These are phyloP conservation scores for Hirsutella thompsonii DNA, from an alignment of 2,329 filamentous ascomycete species.

Conservation along the genomic window DNA sequence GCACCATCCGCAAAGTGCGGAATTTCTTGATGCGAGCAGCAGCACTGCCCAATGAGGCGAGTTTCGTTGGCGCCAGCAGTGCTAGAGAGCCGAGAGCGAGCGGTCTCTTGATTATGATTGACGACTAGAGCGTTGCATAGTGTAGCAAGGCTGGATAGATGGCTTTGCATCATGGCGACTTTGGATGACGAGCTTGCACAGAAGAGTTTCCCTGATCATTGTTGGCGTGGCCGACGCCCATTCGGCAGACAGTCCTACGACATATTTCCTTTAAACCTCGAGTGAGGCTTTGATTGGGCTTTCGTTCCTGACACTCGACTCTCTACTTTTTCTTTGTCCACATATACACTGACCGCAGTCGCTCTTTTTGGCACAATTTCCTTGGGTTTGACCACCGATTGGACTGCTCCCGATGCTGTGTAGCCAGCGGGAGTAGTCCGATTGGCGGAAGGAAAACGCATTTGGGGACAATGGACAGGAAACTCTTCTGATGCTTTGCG, in stretches of 20 bases:
- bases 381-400: conserved; percentile 7
- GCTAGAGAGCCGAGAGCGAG: no score
- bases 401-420: no score
- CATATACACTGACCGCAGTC: conserved; percentile 20
- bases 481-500: background rate
- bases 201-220: conserved; percentile 5
- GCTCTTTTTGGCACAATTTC: conserved; percentile 18
- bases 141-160: background rate
- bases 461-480: conserved; percentile 2
- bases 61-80: no score
- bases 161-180: conserved; percentile 14
- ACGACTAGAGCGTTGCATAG: background rate
- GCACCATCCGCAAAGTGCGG: background rate
- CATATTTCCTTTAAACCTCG: conserved; percentile 3
- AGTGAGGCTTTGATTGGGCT: background rate
- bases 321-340: background rate
- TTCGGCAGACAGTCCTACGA: conserved; percentile 1
- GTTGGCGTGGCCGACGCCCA: conserved; percentile 2
- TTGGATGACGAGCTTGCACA: conserved; percentile 7
- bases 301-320: conserved; percentile 1
- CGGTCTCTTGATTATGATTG: background rate
- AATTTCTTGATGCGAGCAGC: background rate
- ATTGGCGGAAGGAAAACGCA: conserved; percentile 5
- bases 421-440: no score
- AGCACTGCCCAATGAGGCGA: no score